Evolutionary conservation across 2,329 filamentous ascomycete genomes (phyloP), one percentile per base, ranked within the genome.

Genomic region (Clarireedia monteithiana): DNA sequence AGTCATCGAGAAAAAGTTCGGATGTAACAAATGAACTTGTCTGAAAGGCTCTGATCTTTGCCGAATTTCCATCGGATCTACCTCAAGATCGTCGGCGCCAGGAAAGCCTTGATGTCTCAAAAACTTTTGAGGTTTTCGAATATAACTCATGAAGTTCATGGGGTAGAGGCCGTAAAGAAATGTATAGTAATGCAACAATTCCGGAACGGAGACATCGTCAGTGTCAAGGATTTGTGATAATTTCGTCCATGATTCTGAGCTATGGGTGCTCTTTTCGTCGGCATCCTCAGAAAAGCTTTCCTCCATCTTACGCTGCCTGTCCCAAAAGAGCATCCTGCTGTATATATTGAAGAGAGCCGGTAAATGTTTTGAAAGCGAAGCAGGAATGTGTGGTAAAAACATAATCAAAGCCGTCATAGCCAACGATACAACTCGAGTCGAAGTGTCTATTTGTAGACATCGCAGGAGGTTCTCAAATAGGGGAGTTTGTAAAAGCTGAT

Each of bases 141-240:
- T 86, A 67, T 92, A 94, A 69, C 86, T 86, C 81, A 90, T 87
- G 63, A 94, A 90, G 68, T 92, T 92, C 66, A 92, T 81, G 1
- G 89, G 89, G 61, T 92, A 94, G 4, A 94, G 73, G 0, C 89
- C 89, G 63, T 94, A 94, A 0, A 94, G 75, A 26, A 91, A 85
- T 2, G 88, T 91, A 64, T 91, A 94, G 69, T 89, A 91, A 63
- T 85, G 82, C 53, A 84, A 72, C 1, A 92, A 76, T 58, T 89
- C 84, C 5, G 84, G 82, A 2, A 89, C 80, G 3, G 78, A 74
- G 5, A 78, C 76, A 44, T 82, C 81, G 53, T 87, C 81, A 10
- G 77, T 74, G 36, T 85, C 82, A n/a, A 82, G 75, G 5, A 83
- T 77, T 59, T 82, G 83, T 6, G 77, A 68, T 39, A 81, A 77